phyloP scores from a whole-genome alignment of 2,329 filamentous ascomycete species.

The Ceratocystis eucalypticola region DNA sequence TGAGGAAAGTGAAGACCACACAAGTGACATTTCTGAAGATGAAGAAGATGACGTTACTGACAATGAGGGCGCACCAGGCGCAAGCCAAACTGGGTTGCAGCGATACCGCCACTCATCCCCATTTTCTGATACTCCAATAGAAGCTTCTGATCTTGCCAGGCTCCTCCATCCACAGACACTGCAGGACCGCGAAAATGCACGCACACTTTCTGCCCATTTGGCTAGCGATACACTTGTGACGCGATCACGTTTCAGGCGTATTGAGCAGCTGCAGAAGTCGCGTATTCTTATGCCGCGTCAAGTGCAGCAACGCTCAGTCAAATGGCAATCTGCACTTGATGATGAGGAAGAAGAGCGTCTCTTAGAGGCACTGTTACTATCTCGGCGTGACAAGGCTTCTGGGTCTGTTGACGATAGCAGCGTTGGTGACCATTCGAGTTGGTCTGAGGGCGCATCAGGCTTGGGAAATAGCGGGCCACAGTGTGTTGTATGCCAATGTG shows the following conservation, averaged over 20 bases:
- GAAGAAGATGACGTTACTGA: constrained; percentile 8
- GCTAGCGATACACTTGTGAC: constrained; percentile 61
- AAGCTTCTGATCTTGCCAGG: constrained; percentile 56
- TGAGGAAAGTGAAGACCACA: constrained; percentile 50
- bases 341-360: constrained; percentile 46
- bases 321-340: constrained; percentile 16
- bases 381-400: constrained; percentile 30
- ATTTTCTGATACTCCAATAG: constrained; percentile 47
- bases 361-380: constrained; percentile 47
- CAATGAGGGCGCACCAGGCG: background rate
- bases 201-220: constrained; percentile 67
- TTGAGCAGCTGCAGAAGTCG: constrained; percentile 54
- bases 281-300: constrained; percentile 36
- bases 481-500: constrained; percentile 85
- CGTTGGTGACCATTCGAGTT: constrained; percentile 10
- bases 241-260: constrained; percentile 58
- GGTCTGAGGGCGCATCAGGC: constrained; percentile 31
- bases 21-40: constrained; percentile 57
- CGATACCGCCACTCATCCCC: constrained; percentile 41
- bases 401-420: background rate
- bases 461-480: constrained; percentile 60
- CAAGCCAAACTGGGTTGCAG: background rate
- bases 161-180: constrained; percentile 67
- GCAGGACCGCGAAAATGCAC: constrained; percentile 69
- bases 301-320: background rate